A percentile compares a stretch with the other conserved stretches of the same genome.
Conservation (phyloP, 2,329 filamentous ascomycete species). For the Fusarium palustre region DNA sequence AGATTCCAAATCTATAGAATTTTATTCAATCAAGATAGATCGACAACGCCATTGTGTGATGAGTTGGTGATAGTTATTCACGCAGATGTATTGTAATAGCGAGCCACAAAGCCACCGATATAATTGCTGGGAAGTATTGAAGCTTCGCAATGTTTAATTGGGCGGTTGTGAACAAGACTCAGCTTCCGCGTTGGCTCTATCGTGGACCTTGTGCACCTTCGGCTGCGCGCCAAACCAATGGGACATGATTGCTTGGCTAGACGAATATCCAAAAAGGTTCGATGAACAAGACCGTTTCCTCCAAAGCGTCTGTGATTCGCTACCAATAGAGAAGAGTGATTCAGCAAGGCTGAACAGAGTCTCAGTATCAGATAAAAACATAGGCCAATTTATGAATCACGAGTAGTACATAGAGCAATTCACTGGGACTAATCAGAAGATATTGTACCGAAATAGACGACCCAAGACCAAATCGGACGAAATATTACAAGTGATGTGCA, state of each 20-base stretch:
- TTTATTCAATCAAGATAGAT: conserved; percentile 13
- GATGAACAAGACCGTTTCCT: not conserved
- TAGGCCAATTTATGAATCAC: conserved; percentile 1
- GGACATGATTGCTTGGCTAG: not conserved
- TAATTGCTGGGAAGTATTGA: not conserved
- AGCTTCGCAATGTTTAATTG: not conserved
- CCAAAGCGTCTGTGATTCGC: not conserved
- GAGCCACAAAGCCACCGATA: conserved; percentile 24
- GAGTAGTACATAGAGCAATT: conserved; percentile 12
- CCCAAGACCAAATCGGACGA: not conserved
- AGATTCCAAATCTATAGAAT: conserved; percentile 6
- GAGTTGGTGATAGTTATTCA: conserved; percentile 10
- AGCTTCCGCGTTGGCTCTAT: not conserved
- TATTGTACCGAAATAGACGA: not conserved
- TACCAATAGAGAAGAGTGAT: not conserved
- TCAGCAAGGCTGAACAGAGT: conserved; percentile 21
- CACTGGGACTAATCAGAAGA: not conserved
- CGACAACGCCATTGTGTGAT: conserved; percentile 25
- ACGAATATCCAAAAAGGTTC: not conserved
- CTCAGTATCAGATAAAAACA: conserved; percentile 6
- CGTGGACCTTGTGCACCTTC: conserved; percentile 11
- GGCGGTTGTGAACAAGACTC: not conserved
- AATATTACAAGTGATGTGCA: not conserved
- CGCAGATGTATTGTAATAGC: conserved; percentile 11
- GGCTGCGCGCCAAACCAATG: conserved; percentile 7